phyloP scores from a whole-genome alignment of 208 protist genomes.

The Porcisia deanei region DNA sequence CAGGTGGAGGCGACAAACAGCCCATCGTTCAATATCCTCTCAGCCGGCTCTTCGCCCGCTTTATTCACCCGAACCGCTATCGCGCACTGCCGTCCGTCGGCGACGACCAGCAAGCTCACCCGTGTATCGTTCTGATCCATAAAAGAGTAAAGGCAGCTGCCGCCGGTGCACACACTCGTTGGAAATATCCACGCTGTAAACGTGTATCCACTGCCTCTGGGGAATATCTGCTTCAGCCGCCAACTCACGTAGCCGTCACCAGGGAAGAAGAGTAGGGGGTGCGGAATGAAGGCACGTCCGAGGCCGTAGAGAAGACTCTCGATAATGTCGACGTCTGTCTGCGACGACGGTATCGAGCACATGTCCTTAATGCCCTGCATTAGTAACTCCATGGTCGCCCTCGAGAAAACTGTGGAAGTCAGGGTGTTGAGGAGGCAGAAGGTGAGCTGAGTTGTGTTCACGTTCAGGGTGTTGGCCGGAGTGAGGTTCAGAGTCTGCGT shows the following conservation, averaged over 20 bases:
- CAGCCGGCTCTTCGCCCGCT: constrained; percentile 21
- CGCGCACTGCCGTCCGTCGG: constrained; percentile 69
- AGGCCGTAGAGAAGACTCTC: constrained; percentile 75
- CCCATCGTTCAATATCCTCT: constrained; percentile 45
- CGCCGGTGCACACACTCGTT: constrained; percentile 74
- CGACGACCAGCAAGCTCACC: constrained; percentile 55
- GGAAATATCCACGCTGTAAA: constrained; percentile 83
- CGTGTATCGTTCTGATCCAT: constrained; percentile 46
- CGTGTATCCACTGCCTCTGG: constrained; percentile 59
- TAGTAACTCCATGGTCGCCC: constrained; percentile 40
- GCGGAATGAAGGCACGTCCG: constrained; percentile 40
- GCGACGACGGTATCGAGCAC: constrained; percentile 37
- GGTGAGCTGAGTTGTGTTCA: constrained; percentile 69
- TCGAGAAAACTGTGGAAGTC: constrained; percentile 49
- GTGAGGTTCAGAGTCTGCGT: constrained; percentile 18
- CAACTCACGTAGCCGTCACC: constrained; percentile 69
- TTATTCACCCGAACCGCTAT: constrained; percentile 56
- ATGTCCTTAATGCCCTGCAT: constrained; percentile 61
- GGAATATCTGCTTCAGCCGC: constrained; percentile 34
- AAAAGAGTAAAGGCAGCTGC: constrained; percentile 77
- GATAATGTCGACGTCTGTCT: constrained; percentile 74
- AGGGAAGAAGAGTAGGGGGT: constrained; percentile 61
- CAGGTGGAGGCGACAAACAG: constrained; percentile 62
- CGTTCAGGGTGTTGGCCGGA: constrained; percentile 48
- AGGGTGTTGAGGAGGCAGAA: constrained; percentile 62